Evolutionary conservation across 208 protist species (phyloP).

Genomic region (Leishmania aethiopica): DNA sequence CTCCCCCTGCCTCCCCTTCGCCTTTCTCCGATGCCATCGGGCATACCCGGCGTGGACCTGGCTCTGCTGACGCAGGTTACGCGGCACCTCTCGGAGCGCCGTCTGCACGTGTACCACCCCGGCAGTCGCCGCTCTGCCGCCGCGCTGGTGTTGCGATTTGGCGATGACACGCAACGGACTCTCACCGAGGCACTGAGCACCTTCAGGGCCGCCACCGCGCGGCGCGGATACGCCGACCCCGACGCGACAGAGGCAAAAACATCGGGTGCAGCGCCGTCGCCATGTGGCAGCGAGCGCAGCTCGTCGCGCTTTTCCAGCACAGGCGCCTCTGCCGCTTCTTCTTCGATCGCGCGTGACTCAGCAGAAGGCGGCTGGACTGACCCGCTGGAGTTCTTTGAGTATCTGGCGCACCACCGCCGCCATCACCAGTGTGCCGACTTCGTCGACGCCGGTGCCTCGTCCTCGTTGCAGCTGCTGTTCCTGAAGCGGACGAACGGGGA

Average conservation of each 20-base stretch:
- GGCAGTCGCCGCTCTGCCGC: constrained; percentile 43
- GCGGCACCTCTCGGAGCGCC: constrained; percentile 34
- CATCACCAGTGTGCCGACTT: neutral
- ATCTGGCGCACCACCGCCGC: neutral
- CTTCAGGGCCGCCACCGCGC: constrained; percentile 2
- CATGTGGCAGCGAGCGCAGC: neutral
- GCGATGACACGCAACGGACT: constrained; percentile 38
- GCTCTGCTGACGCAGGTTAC: constrained; percentile 48
- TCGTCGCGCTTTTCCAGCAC: neutral
- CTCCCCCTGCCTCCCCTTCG: constrained; percentile 7
- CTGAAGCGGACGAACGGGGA: constrained; percentile 52
- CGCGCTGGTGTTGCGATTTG: constrained; percentile 74
- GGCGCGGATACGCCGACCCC: neutral
- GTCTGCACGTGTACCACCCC: constrained; percentile 60
- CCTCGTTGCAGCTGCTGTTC: constrained; percentile 66
- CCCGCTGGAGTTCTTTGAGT: neutral
- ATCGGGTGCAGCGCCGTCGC: neutral
- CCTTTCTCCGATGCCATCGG: constrained; percentile 1
- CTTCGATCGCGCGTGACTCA: neutral
- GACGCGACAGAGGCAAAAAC: neutral
- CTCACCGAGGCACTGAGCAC: constrained; percentile 8
- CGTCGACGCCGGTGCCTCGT: constrained; percentile 29
- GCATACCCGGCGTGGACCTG: constrained; percentile 58
- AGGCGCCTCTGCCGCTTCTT: neutral
- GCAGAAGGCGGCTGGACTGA: neutral